Conservation (phyloP, 495 filamentous ascomycete genomes). For the Aspergillus funiculosus region DNA sequence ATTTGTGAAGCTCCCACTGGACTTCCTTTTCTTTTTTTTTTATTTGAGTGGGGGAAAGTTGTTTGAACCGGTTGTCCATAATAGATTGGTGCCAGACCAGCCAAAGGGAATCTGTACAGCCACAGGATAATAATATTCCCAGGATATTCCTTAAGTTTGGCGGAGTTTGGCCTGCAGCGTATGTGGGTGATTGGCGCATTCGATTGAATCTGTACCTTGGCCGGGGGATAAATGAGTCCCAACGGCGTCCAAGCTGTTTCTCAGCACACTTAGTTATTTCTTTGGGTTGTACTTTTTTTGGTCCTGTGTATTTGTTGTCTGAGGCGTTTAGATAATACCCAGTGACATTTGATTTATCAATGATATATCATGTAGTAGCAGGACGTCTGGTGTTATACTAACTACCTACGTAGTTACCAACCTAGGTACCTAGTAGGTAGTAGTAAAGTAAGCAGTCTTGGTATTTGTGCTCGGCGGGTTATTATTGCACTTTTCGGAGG, state of each 20-base stretch:
- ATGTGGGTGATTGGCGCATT: conserved; percentile 16
- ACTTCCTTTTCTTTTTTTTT: no score
- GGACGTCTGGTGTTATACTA: no score
- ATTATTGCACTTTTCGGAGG: no score
- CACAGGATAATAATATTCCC: no score
- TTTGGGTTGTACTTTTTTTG: conserved; percentile 24
- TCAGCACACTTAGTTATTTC: conserved; percentile 28
- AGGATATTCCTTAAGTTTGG: conserved; percentile 9
- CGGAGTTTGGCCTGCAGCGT: conserved; percentile 20
- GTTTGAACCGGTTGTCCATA: conserved; percentile 13
- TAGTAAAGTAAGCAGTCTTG: no score
- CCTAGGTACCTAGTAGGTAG: no score
- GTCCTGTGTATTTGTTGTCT: conserved; percentile 19
- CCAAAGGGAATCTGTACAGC: conserved; percentile 19
- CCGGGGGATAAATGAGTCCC: conserved; percentile 13
- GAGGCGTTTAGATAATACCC: conserved; percentile 30
- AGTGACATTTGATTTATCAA: conserved; percentile 19
- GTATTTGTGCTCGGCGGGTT: no score
- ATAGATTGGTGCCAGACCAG: conserved; percentile 12
- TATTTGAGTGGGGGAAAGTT: conserved; percentile 6
- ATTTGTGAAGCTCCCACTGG: conserved; percentile 5
- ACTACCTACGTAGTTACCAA: no score
- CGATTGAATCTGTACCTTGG: conserved; percentile 8
- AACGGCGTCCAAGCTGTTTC: conserved; percentile 45
- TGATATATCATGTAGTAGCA: no score